phyloP scores from a whole-genome alignment of 1,284 basidiomycete genomes.

The Ceratobasidium sp. region DNA sequence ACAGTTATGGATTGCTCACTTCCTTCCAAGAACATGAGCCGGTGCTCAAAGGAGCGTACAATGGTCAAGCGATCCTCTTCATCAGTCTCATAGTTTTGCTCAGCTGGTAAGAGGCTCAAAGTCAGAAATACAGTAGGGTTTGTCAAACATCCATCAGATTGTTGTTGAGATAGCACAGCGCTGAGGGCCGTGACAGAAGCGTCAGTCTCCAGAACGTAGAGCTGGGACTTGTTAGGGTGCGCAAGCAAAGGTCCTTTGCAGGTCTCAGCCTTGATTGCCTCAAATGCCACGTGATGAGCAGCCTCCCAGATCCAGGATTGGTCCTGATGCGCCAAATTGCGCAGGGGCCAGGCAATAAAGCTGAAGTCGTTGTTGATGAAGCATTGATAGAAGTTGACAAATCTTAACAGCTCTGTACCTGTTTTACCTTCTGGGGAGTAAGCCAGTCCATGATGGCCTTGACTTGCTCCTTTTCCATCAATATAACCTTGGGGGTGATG shows the following conservation, averaged over 20 bases:
- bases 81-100: conserved; percentile 58
- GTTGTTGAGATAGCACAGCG: background rate
- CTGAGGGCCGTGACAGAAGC: conserved; percentile 25
- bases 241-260: conserved; percentile 18
- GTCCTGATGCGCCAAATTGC: conserved; percentile 13
- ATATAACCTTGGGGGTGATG: no score
- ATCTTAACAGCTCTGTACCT: no score
- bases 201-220: conserved; percentile 32
- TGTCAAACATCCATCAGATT: background rate
- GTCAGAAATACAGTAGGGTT: conserved; percentile 13
- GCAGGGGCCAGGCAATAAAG: no score
- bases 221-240: conserved; percentile 23
- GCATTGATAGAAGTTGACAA: no score
- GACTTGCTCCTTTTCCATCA: no score
- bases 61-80: conserved; percentile 57
- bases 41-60: conserved; percentile 48
- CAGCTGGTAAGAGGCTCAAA: conserved; percentile 50
- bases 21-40: conserved; percentile 54
- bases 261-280: background rate
- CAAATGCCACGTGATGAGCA: background rate
- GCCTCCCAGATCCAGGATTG: conserved; percentile 51
- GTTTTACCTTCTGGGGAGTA: no score
- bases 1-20: conserved; percentile 45
- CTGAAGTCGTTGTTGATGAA: no score
- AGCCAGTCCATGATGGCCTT: no score